Evolutionary conservation across 805 yeast genomes (phyloP), one percentile per base, ranked within the genome.

Genomic region (Saccharomyces kudriavzevii): DNA sequence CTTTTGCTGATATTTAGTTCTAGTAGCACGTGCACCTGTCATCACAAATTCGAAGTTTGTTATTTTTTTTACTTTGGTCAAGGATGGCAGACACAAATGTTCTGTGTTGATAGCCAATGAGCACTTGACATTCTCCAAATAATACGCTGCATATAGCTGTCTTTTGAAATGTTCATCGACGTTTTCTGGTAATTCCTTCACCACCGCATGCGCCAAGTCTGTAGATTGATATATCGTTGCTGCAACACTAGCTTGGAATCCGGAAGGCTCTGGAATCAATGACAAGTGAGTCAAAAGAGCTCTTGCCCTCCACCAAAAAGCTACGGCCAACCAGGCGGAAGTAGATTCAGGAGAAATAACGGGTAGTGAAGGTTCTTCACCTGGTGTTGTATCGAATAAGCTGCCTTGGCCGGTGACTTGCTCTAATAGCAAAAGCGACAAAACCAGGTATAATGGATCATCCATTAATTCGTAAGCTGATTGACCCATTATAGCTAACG

Each of bases 21-120:
- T 77, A 65, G 83, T 85, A 9, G 96, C 97, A 60, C 83, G 83
- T 53, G 94, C 87, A 59, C 98, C 98, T 1, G 97, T 87, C 48
- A 92, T 71, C 0, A 84, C 79, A 58, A 84, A 79, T 49, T 79
- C 72, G 48, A 89, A 75, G 1, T 81, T 78, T 0, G 90, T 81
- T 10, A 85, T 64, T 13, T 78, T 76, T 47, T 81, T 78, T 1
- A 84, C 88, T 56, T 77, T 77, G 1, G 72, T 68, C 56, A 87
- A 71, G 4, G 81, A 75, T 6, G 83, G 81, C 24, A 77, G 68
- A 1, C 85, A 76, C 31, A 83, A 66, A 57, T 82, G 80, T 62
- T 87, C 95, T 25, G 86, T 76, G 50, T 80, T 80, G 24, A 84
- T 79, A 43, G 83, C 84, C 22, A 86, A 65, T 1, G 83, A 78